phyloP scores from a whole-genome alignment of 176 grass and related monocot species.

The Oryza longistaminata region DNA sequence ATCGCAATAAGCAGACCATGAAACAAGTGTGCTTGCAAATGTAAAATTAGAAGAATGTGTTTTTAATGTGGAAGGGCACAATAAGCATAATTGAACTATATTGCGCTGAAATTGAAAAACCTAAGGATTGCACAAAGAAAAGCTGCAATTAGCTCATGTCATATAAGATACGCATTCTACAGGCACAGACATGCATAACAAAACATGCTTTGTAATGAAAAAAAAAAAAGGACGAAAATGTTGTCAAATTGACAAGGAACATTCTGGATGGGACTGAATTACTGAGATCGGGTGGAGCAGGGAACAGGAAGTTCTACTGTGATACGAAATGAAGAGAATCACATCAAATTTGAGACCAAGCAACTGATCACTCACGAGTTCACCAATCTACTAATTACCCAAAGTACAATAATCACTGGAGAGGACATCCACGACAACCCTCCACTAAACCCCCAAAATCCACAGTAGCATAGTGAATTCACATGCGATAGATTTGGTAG shows the following conservation, averaged over 20 bases:
- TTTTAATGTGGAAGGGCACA: neutral
- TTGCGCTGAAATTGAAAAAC: neutral
- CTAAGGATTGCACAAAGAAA: neutral
- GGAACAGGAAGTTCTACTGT: neutral
- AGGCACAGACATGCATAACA: neutral
- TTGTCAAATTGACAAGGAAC: neutral
- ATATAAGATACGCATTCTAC: neutral
- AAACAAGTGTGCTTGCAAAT: constrained; percentile 8
- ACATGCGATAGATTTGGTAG: neutral
- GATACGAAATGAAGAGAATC: neutral
- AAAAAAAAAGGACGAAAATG: neutral
- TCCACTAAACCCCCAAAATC: constrained; percentile 20
- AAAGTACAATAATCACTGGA: neutral
- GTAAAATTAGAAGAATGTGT: neutral
- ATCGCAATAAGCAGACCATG: neutral
- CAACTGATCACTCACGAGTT: neutral
- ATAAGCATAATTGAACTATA: neutral
- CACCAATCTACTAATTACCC: neutral
- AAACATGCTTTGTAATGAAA: neutral
- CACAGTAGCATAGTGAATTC: neutral
- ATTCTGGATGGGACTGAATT: constrained; percentile 10
- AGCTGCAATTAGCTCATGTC: neutral
- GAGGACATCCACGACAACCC: neutral
- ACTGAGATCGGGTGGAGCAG: neutral
- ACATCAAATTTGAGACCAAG: neutral